phyloP scores from a whole-genome alignment of 352 stramenopile species.

The Phytopythium kandeliae region DNA sequence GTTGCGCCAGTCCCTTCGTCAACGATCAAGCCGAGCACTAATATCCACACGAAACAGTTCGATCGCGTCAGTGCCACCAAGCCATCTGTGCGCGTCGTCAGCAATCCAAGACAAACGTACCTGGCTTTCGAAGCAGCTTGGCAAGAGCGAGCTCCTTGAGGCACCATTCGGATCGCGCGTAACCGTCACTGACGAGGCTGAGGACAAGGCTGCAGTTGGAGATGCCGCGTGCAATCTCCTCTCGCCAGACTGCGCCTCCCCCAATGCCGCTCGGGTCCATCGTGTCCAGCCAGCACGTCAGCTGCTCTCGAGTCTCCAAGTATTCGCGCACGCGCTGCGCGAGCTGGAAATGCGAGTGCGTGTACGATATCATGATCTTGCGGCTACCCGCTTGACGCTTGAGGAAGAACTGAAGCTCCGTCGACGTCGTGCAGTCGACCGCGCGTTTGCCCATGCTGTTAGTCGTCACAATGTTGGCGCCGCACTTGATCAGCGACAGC shows the following conservation, averaged over 20 bases:
- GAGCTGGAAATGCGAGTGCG: slow-evolving; percentile 59
- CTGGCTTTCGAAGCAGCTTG: slow-evolving; percentile 64
- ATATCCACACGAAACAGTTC: not conserved
- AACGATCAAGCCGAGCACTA: slow-evolving; percentile 48
- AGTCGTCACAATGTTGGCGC: slow-evolving; percentile 61
- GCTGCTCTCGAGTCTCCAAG: slow-evolving; percentile 38
- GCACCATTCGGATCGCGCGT: slow-evolving; percentile 75
- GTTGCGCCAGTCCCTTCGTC: slow-evolving; percentile 30
- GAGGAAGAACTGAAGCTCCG: slow-evolving; percentile 63
- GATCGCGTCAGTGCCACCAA: too few species aligned
- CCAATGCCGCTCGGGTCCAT: slow-evolving; percentile 79
- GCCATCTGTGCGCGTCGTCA: not conserved
- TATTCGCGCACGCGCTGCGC: slow-evolving; percentile 56
- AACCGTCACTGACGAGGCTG: slow-evolving; percentile 64
- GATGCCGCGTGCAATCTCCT: slow-evolving; percentile 77
- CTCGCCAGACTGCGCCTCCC: slow-evolving; percentile 68
- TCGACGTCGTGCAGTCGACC: slow-evolving; percentile 79
- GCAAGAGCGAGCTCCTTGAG: slow-evolving; percentile 77
- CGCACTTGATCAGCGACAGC: slow-evolving; percentile 60
- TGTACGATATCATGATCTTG: slow-evolving; percentile 84
- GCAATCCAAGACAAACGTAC: slow-evolving; percentile 14
- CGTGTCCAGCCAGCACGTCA: slow-evolving; percentile 81
- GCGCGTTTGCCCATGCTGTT: slow-evolving; percentile 59
- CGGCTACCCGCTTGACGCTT: slow-evolving; percentile 69
- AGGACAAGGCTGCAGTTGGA: slow-evolving; percentile 68